Base-by-base conservation (phyloP, 495 filamentous ascomycete genomes). In the Penicillium lagena region DNA sequence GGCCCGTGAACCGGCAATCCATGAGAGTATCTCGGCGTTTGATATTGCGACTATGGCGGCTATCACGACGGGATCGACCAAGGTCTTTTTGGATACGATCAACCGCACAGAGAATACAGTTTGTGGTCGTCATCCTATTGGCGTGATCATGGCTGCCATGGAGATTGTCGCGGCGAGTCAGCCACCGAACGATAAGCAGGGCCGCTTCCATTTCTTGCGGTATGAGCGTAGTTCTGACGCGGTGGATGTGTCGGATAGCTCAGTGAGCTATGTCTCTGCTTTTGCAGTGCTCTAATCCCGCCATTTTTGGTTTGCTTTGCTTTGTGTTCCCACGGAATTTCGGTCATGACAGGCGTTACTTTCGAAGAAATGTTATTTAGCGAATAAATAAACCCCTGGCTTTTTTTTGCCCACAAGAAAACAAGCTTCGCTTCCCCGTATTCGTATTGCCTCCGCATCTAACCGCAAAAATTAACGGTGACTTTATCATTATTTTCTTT, bases 61-160 rank as follows among this genome's bases (percentile, higher is more conserved):
- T 2, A 82, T 96, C 36, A 81, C 87, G 40, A 79, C 77, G 2
- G 90, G 93, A 2, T 73, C 63, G 10, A 81, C 94, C 52, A 65
- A 72, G 9, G 65, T 63, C 2, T 96, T 95, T 58, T 67, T 86
- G 29, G 71, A 82, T 5, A 76, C 76, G 15, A 64, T 97, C 33
- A 66, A 77, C 31, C 67, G 73, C 32, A 97, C 90, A 0, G 80
- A 77, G 30, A 99, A 99, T 54, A 96, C 93, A 1, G 89, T 99
- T 28, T 99, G 93, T 53, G 93, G 93, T 39, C 72, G 90, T 35
- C 94, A 99, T 73, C 93, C 93, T 0, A 97, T 99, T 52, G 90
- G 94, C 0, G 84, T 99, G 10, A 76, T 94, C 9, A 88, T 99
- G 86, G 89, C 89, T 2, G 90, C 82, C 0, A 58, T 96, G 46